Conservation (phyloP, 2,329 filamentous ascomycete genomes). For the Aspergillus persii region DNA sequence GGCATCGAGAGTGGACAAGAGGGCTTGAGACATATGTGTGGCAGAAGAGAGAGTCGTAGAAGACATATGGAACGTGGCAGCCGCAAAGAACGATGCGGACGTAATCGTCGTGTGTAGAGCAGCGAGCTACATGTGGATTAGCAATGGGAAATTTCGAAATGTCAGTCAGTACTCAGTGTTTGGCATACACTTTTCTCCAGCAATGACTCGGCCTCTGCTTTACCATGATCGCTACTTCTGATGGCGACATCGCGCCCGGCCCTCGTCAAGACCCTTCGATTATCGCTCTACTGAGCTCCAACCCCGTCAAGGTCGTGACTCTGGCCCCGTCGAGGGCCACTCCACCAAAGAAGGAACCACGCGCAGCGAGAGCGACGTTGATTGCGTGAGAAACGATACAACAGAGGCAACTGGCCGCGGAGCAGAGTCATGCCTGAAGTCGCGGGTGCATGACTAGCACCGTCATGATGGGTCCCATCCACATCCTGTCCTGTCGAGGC, state of each 20-base stretch:
- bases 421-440: slow-evolving; percentile 39
- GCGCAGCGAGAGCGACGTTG: slow-evolving; percentile 45
- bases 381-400: slow-evolving; percentile 45
- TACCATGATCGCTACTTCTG: slow-evolving; percentile 44
- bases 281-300: slow-evolving; percentile 45
- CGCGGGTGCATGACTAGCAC: slow-evolving; percentile 24
- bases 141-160: neutral
- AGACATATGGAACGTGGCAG: slow-evolving; percentile 46
- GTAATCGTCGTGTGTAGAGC: slow-evolving; percentile 46
- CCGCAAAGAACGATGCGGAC: slow-evolving; percentile 48
- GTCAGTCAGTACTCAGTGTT: neutral
- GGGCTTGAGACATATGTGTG: slow-evolving; percentile 43
- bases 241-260: slow-evolving; percentile 45
- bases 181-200: slow-evolving; percentile 46
- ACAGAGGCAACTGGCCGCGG: slow-evolving; percentile 43
- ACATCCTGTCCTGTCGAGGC: slow-evolving; percentile 2
- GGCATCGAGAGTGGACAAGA: slow-evolving; percentile 46
- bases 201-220: slow-evolving; percentile 43
- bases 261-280: slow-evolving; percentile 45
- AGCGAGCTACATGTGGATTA: slow-evolving; percentile 35
- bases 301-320: slow-evolving; percentile 44
- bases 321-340: slow-evolving; percentile 45
- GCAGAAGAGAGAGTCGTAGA: slow-evolving; percentile 44
- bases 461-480: slow-evolving; percentile 4
- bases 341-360: slow-evolving; percentile 43